Percentiles rank a stretch among this genome's conserved stretches.
Evolutionary conservation across 208 protist genomes (phyloP).

Genomic region (Novymonas esmeraldas): DNA sequence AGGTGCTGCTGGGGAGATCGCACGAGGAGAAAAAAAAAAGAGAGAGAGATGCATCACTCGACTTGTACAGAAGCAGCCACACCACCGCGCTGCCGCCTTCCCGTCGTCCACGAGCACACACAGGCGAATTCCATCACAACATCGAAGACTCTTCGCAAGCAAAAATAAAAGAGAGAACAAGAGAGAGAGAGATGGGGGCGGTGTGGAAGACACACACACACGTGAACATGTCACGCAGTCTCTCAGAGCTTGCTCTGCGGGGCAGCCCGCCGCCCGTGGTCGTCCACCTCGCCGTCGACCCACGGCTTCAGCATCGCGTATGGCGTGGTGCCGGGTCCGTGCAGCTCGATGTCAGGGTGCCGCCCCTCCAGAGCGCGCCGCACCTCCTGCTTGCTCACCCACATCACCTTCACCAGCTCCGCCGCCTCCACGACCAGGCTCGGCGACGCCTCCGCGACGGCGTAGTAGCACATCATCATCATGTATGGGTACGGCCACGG

Average conservation of each 20-base stretch:
- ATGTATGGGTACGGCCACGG: constrained; percentile 50
- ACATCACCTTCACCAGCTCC: constrained; percentile 52
- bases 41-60: too few relatives aligned
- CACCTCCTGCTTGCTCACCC: constrained; percentile 57
- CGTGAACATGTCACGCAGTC: not conserved
- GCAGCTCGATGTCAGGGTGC: constrained; percentile 38
- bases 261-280: constrained; percentile 18
- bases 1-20: too few relatives aligned
- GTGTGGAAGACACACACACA: not conserved
- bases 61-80: too few relatives aligned
- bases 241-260: constrained; percentile 13
- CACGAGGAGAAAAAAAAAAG: too few relatives aligned
- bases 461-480: constrained; percentile 71
- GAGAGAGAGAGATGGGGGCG: not conserved
- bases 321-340: constrained; percentile 35
- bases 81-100: too few relatives aligned
- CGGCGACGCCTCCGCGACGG: constrained; percentile 27
- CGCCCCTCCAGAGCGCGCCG: constrained; percentile 31
- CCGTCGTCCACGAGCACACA: too few relatives aligned
- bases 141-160: too few relatives aligned
- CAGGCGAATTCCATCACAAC: too few relatives aligned
- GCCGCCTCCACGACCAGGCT: constrained; percentile 30
- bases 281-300: constrained; percentile 39
- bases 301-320: constrained; percentile 47
- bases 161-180: not conserved